Base-by-base conservation (phyloP, 441 rosid species). In the Gossypium schwendimanii region DNA sequence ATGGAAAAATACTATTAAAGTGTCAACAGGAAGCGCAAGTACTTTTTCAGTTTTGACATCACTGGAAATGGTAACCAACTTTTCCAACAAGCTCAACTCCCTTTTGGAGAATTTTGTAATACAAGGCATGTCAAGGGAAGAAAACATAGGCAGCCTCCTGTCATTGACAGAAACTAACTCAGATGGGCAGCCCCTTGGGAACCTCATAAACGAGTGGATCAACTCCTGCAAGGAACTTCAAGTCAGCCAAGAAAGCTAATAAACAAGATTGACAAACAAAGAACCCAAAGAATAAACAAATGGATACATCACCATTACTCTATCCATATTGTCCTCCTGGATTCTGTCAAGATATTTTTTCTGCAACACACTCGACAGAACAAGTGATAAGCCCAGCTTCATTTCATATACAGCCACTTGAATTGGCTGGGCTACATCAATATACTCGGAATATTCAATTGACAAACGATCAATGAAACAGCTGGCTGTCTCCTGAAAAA, bases 381-480 rank as follows among this genome's bases (percentile, higher is more conserved):
- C 79, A 63, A 95, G 81, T 31, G 96, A 87, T 64, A 93, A 75
- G 60, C 98, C 99, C 74, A 93, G 75, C 78, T 95, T 95, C 89
- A 95, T 93, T 85, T 95, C 97, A 49, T 90, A 95, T 36, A 91
- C 81, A 39, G 98, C 93, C 73, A 95, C 98, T 85, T 91, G 99
- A 82, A 93, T 77, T 78, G 99, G 99, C 76, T 89, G 97, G 71
- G 85, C 84, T 75, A 93, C 70, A 82, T 95, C 99, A 76, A 78
- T 71, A 75, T 89, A 93, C 52, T 89, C 97, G 4, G 79, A 57
- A 74, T 93, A 91, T 63, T 89, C 95, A 60, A 68, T 81, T 66
- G 93, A 85, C 71, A 95, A 75, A 68, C 84, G 88, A 61, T 88
- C 82, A 63, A 90, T 78, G 69, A 93, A 91, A 60, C 86, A 77